Conservation (phyloP, 768 basidiomycete genomes). For the Tulasnella sp. region DNA sequence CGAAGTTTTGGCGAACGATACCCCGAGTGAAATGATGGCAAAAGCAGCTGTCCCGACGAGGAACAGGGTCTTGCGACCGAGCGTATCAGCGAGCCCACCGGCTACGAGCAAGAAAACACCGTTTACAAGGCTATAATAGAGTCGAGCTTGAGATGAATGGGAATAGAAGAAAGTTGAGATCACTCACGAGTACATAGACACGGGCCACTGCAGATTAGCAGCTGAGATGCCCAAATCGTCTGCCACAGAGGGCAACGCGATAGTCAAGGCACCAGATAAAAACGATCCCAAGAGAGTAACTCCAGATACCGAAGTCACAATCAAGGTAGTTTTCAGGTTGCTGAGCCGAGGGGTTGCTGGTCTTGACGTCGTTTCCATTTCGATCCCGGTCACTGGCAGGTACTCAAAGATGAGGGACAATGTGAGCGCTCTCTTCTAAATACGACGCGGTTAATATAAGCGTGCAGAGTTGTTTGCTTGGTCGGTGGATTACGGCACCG, state of each 20-base stretch:
- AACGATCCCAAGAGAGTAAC: conserved; percentile 3
- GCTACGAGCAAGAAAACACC: conserved; percentile 8
- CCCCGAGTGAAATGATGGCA: not conserved
- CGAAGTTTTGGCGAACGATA: conserved; percentile 4
- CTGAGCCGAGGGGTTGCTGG: not conserved
- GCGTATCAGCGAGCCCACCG: conserved; percentile 6
- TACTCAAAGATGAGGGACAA: not conserved
- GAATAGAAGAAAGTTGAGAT: not conserved
- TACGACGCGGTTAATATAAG: not conserved
- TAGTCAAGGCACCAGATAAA: conserved; percentile 4
- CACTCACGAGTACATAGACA: conserved; percentile 13
- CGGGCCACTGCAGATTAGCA: conserved; percentile 4
- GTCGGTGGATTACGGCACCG: not conserved
- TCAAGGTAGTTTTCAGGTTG: not conserved
- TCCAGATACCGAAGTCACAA: conserved; percentile 2
- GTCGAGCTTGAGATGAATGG: not conserved
- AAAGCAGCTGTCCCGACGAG: conserved; percentile 1
- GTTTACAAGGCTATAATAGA: not conserved
- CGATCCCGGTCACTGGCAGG: not conserved
- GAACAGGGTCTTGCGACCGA: conserved; percentile 11
- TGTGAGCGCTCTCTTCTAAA: not conserved
- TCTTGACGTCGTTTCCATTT: not conserved
- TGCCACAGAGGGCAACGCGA: conserved; percentile 9
- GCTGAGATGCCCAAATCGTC: not conserved
- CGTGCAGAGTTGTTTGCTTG: not conserved